Evolutionary conservation across 768 basidiomycete genomes (phyloP), one percentile per base, ranked within the genome.

Genomic region (Gyrodon lividus): DNA sequence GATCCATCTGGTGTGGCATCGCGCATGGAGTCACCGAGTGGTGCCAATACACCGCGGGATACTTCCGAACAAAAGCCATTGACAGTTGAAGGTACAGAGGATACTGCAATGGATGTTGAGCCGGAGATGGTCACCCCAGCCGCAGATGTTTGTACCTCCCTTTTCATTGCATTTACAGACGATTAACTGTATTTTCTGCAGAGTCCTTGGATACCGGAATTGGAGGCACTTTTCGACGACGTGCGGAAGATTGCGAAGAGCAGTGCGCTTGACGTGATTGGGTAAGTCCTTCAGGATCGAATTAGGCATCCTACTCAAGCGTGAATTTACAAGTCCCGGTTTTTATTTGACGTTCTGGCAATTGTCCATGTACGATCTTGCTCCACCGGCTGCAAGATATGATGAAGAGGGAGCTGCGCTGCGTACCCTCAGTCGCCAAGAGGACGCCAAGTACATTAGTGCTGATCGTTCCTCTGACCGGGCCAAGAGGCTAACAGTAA

Each of bases 281-380:
- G 89, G 87, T 94, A 68, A 48, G 87, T 67, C 19, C 43, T 50
- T 26, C 43, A 46, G 34, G 35, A 23, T 55, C 24, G 7, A 54
- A 43, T 17, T 46, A 46, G 14, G 20, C 45, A 49, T 33, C 46
- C 50, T 48, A 17, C 20, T 43, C 57, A 48, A 46, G 52, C 35
- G 33, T 14, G n/a, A 20, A 12, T 48, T 39, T 23, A 45, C 0
- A 31, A 97, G 96, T 3, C 86, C 93, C 24, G 89, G 85, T 2
- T 98, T 99, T 72, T 98, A 94, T 63, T 71, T 91, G 41, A 93
- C 95, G 3, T 99, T 98, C 72, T 99, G 97, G 97, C 95, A 98
- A 67, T 70, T 98, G 46, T 88, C 92, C 1, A 87, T 89, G 30
- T 91, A 93, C 61, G 97, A 99, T 68, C 77, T 98, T 30, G 72